Conservation (phyloP, 257 asterid genomes). For the Solanum tarijense region DNA sequence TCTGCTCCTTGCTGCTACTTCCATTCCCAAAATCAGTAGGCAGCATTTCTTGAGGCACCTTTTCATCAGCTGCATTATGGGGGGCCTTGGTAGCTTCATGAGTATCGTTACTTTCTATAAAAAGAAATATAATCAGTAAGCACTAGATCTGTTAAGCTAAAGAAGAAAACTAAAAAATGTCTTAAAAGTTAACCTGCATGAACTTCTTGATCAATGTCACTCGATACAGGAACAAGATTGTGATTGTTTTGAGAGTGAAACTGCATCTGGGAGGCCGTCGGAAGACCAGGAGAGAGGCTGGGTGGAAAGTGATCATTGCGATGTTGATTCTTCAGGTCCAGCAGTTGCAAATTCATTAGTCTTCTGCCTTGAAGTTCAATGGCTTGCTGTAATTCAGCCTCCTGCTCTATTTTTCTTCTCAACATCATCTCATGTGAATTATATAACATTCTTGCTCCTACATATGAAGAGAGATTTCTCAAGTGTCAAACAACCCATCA, state of each 20-base stretch:
- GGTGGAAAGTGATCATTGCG: slow-evolving; percentile 24
- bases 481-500: neutral
- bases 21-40: slow-evolving; percentile 13
- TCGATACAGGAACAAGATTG: slow-evolving; percentile 15
- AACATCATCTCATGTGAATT: slow-evolving; percentile 50
- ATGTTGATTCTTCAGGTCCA: slow-evolving; percentile 52
- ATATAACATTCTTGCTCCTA: slow-evolving; percentile 44
- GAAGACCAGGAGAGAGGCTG: slow-evolving; percentile 30
- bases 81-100: slow-evolving; percentile 21
- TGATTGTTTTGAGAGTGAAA: slow-evolving; percentile 37
- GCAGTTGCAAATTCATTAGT: slow-evolving; percentile 43
- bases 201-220: slow-evolving; percentile 24
- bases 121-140: neutral
- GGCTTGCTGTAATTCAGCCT: slow-evolving; percentile 52
- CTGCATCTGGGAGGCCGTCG: slow-evolving; percentile 34
- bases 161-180: neutral
- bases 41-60: slow-evolving; percentile 25
- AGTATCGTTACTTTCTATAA: slow-evolving; percentile 22
- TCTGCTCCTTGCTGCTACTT: slow-evolving; percentile 26
- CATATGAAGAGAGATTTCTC: neutral
- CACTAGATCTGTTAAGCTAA: neutral
- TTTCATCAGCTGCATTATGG: slow-evolving; percentile 10
- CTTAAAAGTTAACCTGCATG: slow-evolving; percentile 36
- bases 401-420: slow-evolving; percentile 56
- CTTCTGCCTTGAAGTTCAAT: slow-evolving; percentile 57